Percentiles rank a stretch among this genome's conserved stretches.
These are phyloP conservation scores for Solanum chiquidenum DNA, from an alignment of 257 asterid genomes.

Conservation along the genomic window DNA sequence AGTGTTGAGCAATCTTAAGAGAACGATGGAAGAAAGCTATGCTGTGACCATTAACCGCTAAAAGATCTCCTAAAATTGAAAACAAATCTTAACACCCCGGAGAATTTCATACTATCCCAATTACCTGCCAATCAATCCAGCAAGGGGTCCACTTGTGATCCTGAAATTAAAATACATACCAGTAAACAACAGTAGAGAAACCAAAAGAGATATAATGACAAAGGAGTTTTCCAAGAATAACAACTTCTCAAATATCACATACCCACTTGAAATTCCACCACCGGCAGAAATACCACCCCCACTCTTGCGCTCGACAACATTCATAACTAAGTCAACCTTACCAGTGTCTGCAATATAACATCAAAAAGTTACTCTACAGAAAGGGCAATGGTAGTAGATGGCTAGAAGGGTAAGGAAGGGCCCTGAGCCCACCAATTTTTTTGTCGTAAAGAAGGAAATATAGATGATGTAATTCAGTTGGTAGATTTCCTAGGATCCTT, in stretches of 20 bases:
- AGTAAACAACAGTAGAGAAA: slow-evolving; percentile 2
- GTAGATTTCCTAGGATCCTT: background rate
- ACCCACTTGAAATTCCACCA: slow-evolving; percentile 99
- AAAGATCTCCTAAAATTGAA: background rate
- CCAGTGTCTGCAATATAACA: slow-evolving; percentile 48
- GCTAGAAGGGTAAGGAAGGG: background rate
- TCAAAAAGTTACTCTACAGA: background rate
- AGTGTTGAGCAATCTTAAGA: background rate
- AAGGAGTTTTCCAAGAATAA: background rate
- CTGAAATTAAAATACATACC: slow-evolving; percentile 30
- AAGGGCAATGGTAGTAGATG: background rate
- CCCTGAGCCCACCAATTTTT: background rate
- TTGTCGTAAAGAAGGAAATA: background rate
- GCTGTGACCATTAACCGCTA: background rate
- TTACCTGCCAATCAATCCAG: slow-evolving; percentile 69
- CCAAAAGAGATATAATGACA: background rate
- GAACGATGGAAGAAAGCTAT: background rate
- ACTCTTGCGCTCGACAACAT: slow-evolving; percentile 88
- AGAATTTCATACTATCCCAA: background rate
- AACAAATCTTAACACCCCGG: background rate
- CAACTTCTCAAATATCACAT: slow-evolving; percentile 20
- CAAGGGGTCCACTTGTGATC: slow-evolving; percentile 90
- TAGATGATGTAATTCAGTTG: background rate
- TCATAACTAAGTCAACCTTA: slow-evolving; percentile 89
- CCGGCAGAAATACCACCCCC: slow-evolving; percentile 94